A percentile compares a stretch with the other conserved stretches of the same genome.
Evolutionary conservation across 257 asterid genomes (phyloP).

Genomic region (Handroanthus guayacan): DNA sequence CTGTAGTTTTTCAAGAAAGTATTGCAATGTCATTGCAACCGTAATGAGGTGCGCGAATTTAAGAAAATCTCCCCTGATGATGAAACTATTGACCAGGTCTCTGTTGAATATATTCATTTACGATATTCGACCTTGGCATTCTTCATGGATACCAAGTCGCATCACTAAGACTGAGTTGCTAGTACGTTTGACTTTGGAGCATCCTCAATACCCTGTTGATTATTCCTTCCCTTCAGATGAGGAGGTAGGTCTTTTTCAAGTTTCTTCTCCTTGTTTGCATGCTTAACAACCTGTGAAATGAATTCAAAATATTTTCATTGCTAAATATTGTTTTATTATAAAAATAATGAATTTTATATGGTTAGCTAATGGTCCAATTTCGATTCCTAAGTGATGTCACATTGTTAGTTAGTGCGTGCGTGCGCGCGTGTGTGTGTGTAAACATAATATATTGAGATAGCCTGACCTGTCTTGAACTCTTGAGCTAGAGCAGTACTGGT

Average conservation of each 20-base stretch:
- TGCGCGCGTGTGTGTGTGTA: not conserved
- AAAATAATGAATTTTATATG: not conserved
- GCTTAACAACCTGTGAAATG: not conserved
- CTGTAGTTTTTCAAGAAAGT: constrained; percentile 74
- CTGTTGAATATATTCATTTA: constrained; percentile 8
- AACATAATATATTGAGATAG: not conserved
- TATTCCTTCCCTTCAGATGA: constrained; percentile 86
- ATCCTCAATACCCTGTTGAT: constrained; percentile 76
- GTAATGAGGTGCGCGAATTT: constrained; percentile 52
- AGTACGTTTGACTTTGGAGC: constrained; percentile 73
- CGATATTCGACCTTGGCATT: not conserved
- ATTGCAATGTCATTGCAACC: constrained; percentile 63
- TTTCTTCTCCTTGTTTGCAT: constrained; percentile 7
- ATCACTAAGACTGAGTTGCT: constrained; percentile 39
- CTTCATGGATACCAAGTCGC: not conserved
- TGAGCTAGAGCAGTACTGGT: constrained; percentile 75
- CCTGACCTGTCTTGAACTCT: constrained; percentile 25
- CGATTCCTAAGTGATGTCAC: not conserved
- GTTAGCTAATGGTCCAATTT: not conserved
- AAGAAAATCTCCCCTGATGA: constrained; percentile 57
- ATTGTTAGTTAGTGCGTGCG: not conserved
- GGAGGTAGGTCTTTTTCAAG: constrained; percentile 56
- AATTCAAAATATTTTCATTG: constrained; percentile 9
- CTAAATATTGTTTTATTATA: not conserved
- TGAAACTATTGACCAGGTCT: constrained; percentile 83